phyloP scores from a whole-genome alignment of 768 basidiomycete genomes.

The Filobasidium floriforme region DNA sequence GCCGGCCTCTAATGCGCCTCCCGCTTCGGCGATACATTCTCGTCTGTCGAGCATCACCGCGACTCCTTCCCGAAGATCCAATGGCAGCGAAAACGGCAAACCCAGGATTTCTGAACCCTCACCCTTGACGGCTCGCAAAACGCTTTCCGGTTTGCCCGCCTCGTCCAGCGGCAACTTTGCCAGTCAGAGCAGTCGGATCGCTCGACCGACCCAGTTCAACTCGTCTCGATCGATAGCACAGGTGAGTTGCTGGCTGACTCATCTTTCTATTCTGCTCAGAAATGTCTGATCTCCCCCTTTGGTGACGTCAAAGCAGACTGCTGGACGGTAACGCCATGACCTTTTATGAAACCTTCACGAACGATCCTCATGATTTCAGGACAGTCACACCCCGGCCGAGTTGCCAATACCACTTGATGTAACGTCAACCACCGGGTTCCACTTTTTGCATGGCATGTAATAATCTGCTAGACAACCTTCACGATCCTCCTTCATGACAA shows the following conservation, averaged over 20 bases:
- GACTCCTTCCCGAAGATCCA: not conserved
- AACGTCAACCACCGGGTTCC: not conserved
- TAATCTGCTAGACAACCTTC: not conserved
- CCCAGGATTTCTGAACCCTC: conserved; percentile 10
- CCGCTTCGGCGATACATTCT: conserved; percentile 2
- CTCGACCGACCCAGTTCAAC: not conserved
- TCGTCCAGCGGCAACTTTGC: not conserved
- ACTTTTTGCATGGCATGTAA: not conserved
- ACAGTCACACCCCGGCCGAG: not conserved
- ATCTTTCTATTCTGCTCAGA: no score
- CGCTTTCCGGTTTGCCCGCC: not conserved
- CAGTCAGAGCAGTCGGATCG: conserved; percentile 1
- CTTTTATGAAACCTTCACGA: not conserved
- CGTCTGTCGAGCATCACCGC: not conserved
- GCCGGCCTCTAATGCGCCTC: not conserved
- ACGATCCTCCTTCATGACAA: not conserved
- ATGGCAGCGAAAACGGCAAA: not conserved
- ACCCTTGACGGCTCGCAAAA: conserved; percentile 9
- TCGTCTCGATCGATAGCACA: conserved; percentile 5
- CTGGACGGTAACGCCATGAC: not conserved
- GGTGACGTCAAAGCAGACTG: not conserved
- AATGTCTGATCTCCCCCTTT: no score
- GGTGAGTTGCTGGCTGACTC: not conserved
- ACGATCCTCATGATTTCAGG: not conserved
- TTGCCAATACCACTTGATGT: not conserved